Base-by-base conservation (phyloP, 441 rosid genomes). In the Theobroma grandiflorum region DNA sequence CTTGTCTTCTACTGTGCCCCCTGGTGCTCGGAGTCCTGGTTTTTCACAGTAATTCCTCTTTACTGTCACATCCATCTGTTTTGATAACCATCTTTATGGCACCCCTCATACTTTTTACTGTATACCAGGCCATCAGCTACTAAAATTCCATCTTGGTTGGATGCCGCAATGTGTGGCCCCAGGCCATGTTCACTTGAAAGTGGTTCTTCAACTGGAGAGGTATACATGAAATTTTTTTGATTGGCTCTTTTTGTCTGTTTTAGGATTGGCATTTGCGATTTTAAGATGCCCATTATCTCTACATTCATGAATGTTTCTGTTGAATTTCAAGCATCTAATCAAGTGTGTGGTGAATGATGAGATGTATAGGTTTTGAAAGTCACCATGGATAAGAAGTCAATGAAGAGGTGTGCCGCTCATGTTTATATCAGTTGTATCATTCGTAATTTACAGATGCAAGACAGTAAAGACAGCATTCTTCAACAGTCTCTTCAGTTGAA, bases 371-470 rank as follows among this genome's bases (percentile, higher is more conserved):
- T 79, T 71, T 79, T 64, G 2, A 82, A 83, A 80, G 82, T 47
- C 68, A 50, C 72, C 42, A 58, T 43, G 74, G 84, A 68, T 49
- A 85, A 80, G 75, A 84, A 82, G 77, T 79, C 88, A 69, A 72
- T 83, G 88, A 94, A 88, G 85, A 90, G 83, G 78, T 89, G 96
- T 66, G 83, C 90, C 4, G 74, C 88, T 84, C 99, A 96, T 86
- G 87, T 91, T 69, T 86, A 86, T 84, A 92, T 96, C 79, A 86
- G 91, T 77, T 86, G 11, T 63, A 92, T 96, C 83, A 96, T 90
- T 78, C 85, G 64, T 76, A 79, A 43, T 80, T 81, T 91, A 61
- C 87, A 91, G 72, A 84, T 40, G 22, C 76, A 82, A 38, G 87
- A 84, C 37, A 82, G 75, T 80, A 86, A 85, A 77, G 89, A 86